Evolutionary conservation across 768 basidiomycete genomes (phyloP).

Genomic region (Mycena rebaudengoi): DNA sequence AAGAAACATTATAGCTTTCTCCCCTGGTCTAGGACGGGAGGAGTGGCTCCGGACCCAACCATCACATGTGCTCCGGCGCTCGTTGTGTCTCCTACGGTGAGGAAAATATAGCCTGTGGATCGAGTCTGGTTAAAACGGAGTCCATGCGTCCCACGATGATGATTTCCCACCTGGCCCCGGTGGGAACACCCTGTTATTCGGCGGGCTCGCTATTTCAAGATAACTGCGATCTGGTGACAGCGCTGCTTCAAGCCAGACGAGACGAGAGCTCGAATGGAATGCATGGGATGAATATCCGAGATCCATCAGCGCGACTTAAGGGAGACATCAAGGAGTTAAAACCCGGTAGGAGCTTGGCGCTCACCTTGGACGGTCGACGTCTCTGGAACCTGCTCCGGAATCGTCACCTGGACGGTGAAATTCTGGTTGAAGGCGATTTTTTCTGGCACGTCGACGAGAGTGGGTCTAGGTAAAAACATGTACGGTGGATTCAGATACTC

Average conservation of each 20-base stretch:
- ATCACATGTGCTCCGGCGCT: slow-evolving; percentile 15
- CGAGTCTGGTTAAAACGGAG: background rate
- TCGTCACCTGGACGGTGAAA: slow-evolving; percentile 42
- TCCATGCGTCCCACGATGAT: too few relatives aligned
- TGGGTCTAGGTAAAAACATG: slow-evolving; percentile 17
- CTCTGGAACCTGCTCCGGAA: slow-evolving; percentile 29
- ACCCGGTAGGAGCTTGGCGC: background rate
- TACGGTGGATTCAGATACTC: slow-evolving; percentile 41
- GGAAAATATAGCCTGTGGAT: slow-evolving; percentile 13
- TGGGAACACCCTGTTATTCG: slow-evolving; percentile 44
- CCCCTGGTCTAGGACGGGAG: slow-evolving; percentile 24
- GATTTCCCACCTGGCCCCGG: slow-evolving; percentile 35
- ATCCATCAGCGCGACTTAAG: slow-evolving; percentile 43
- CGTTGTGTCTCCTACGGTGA: slow-evolving; percentile 15
- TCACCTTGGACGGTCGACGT: slow-evolving; percentile 16
- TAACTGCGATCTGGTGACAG: slow-evolving; percentile 37
- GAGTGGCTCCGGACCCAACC: slow-evolving; percentile 22
- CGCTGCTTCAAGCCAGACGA: slow-evolving; percentile 42
- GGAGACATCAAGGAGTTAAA: background rate
- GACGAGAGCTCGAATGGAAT: slow-evolving; percentile 44
- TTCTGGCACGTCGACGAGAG: slow-evolving; percentile 33
- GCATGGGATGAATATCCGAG: slow-evolving; percentile 46
- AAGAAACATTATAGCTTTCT: too few relatives aligned
- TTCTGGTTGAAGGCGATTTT: slow-evolving; percentile 41
- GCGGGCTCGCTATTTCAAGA: slow-evolving; percentile 43